Evolutionary conservation across 805 yeast genomes (phyloP).

Genomic region (Candida koratica): DNA sequence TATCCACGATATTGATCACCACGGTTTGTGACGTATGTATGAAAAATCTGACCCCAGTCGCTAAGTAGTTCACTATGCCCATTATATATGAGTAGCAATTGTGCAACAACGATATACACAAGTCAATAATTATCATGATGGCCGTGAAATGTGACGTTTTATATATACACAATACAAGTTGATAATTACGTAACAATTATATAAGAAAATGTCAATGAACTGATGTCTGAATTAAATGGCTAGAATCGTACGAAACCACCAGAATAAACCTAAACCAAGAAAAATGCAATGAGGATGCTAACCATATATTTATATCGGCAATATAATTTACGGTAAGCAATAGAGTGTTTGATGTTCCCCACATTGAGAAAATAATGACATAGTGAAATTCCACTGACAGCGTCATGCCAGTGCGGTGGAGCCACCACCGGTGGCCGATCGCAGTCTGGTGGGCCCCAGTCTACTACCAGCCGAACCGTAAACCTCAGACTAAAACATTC

Average conservation of each 20-base stretch:
- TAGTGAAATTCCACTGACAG: neutral
- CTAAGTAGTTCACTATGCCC: neutral
- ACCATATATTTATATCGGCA: too few species aligned
- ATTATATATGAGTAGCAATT: constrained; percentile 2
- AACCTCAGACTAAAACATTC: too few species aligned
- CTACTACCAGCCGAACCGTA: too few species aligned
- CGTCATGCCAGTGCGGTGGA: too few species aligned
- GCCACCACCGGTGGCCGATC: too few species aligned
- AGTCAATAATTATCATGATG: constrained; percentile 4
- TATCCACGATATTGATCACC: constrained; percentile 9
- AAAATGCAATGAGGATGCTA: too few species aligned
- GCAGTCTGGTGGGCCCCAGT: too few species aligned
- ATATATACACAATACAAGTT: too few species aligned
- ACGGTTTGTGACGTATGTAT: neutral
- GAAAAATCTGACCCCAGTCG: neutral
- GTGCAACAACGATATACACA: constrained; percentile 1
- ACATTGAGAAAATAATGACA: constrained; percentile 4
- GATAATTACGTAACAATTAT: constrained; percentile 2
- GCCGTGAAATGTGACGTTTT: too few species aligned
- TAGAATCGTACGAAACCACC: constrained; percentile 6
- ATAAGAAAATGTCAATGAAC: constrained; percentile 3
- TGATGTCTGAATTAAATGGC: neutral
- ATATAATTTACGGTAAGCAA: too few species aligned
- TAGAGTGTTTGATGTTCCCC: constrained; percentile 4
- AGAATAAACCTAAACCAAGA: too few species aligned